Percentiles rank a stretch among this genome's conserved stretches.
Evolutionary conservation across 495 filamentous ascomycete species (phyloP).

Genomic region (Terfezia boudieri): DNA sequence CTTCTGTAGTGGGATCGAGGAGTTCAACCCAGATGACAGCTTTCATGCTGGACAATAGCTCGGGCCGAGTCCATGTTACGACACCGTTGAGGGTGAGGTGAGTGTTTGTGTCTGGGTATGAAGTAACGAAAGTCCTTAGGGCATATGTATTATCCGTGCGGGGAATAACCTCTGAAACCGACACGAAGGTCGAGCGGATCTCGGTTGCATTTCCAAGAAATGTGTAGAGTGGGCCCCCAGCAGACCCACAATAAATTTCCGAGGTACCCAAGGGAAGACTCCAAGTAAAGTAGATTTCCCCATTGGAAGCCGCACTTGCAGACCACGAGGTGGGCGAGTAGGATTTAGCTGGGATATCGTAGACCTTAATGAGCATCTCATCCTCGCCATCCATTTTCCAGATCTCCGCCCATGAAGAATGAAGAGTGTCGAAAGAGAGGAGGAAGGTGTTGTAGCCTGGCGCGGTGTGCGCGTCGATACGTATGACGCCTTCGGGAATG

Average conservation of each 20-base stretch:
- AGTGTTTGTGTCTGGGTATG: slow-evolving; percentile 48
- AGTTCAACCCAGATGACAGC: slow-evolving; percentile 62
- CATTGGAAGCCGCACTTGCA: slow-evolving; percentile 40
- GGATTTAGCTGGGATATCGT: slow-evolving; percentile 41
- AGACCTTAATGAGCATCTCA: slow-evolving; percentile 44
- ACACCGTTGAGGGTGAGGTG: slow-evolving; percentile 63
- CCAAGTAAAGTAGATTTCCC: slow-evolving; percentile 67
- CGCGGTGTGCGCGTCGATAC: slow-evolving; percentile 52
- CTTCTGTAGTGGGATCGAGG: slow-evolving; percentile 36
- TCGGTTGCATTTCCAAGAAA: slow-evolving; percentile 20
- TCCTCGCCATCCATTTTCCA: slow-evolving; percentile 56
- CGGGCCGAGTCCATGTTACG: slow-evolving; percentile 53
- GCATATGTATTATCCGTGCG: slow-evolving; percentile 41
- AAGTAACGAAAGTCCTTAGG: slow-evolving; percentile 50
- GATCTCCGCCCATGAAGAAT: slow-evolving; percentile 59
- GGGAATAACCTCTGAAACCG: slow-evolving; percentile 62
- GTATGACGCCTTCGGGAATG: slow-evolving; percentile 35
- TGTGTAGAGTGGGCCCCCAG: slow-evolving; percentile 3
- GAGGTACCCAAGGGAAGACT: slow-evolving; percentile 10
- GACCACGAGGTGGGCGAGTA: slow-evolving; percentile 53
- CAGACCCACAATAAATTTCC: slow-evolving; percentile 6
- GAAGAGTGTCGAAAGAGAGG: slow-evolving; percentile 52
- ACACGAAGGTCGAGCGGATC: slow-evolving; percentile 32
- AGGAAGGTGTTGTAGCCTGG: slow-evolving; percentile 44
- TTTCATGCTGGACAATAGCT: slow-evolving; percentile 52